These are phyloP conservation scores for Cadophora gregata DNA, from an alignment of 2,329 filamentous ascomycete genomes.

Conservation along the genomic window DNA sequence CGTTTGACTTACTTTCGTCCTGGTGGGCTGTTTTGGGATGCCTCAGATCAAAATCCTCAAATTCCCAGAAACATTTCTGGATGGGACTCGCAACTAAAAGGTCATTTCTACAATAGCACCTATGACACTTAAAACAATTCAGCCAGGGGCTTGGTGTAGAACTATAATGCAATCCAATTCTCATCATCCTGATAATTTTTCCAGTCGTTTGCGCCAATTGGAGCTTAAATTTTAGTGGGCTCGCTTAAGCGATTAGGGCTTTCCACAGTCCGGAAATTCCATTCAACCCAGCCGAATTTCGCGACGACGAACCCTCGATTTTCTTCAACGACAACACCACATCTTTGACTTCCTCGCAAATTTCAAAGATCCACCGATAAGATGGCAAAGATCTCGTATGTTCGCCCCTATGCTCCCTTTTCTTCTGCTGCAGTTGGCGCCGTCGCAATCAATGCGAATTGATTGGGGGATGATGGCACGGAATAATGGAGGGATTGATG, in stretches of 20 bases:
- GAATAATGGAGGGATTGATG: background rate
- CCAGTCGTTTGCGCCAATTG: background rate
- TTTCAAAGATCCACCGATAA: slow-evolving; percentile 51
- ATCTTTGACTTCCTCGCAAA: slow-evolving; percentile 38
- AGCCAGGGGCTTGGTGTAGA: background rate
- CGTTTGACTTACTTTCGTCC: background rate
- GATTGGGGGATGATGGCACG: background rate
- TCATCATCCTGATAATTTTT: background rate
- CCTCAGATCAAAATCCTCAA: background rate
- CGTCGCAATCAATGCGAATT: background rate
- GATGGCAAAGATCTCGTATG: slow-evolving; percentile 71
- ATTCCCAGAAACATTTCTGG: too few species aligned
- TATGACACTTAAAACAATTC: background rate
- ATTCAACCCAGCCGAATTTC: slow-evolving; percentile 30
- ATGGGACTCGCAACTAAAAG: background rate
- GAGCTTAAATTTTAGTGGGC: slow-evolving; percentile 26
- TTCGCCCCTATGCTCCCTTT: slow-evolving; percentile 40
- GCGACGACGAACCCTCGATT: slow-evolving; percentile 25
- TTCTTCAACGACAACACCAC: slow-evolving; percentile 35
- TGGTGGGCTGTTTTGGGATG: background rate
- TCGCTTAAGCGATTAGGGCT: slow-evolving; percentile 42
- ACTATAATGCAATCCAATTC: background rate
- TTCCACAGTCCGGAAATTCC: slow-evolving; percentile 23
- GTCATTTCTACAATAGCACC: background rate
- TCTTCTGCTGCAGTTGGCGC: background rate